phyloP scores from a whole-genome alignment of 116 monocot genomes.

The Posidonia oceanica region DNA sequence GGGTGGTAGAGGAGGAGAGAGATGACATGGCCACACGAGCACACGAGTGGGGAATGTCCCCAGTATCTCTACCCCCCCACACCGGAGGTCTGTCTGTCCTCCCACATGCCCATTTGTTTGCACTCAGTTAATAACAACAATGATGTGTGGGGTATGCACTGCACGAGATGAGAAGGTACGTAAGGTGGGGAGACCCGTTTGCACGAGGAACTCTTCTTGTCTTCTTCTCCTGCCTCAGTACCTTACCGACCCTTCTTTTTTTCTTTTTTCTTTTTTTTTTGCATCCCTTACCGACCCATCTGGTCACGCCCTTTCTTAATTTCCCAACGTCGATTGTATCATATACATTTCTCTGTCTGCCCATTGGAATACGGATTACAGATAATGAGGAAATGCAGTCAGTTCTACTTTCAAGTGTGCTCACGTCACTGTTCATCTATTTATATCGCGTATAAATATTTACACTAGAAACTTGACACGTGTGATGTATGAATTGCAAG shows the following conservation, averaged over 20 bases:
- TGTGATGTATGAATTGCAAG: no score
- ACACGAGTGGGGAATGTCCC: slow-evolving; percentile 7
- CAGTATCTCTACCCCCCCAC: not conserved
- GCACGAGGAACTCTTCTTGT: slow-evolving; percentile 5
- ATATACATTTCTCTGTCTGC: no score
- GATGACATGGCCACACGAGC: not conserved
- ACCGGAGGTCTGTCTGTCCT: not conserved
- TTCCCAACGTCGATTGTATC: not conserved
- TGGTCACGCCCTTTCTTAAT: not conserved
- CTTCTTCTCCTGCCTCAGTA: not conserved
- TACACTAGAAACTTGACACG: no score
- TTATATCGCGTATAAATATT: no score
- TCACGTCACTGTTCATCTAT: no score
- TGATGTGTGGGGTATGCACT: not conserved
- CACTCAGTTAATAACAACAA: slow-evolving; percentile 5
- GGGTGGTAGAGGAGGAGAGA: not conserved
- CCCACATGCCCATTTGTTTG: slow-evolving; percentile 8
- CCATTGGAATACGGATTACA: no score
- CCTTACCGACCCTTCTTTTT: no score
- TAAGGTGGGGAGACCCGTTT: slow-evolving; percentile 1
- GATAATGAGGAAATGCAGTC: no score
- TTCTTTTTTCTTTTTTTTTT: not conserved
- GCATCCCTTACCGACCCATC: not conserved
- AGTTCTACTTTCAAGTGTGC: no score
- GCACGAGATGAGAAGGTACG: not conserved